phyloP scores from a whole-genome alignment of 495 filamentous ascomycete species.

The Darksidea phi region DNA sequence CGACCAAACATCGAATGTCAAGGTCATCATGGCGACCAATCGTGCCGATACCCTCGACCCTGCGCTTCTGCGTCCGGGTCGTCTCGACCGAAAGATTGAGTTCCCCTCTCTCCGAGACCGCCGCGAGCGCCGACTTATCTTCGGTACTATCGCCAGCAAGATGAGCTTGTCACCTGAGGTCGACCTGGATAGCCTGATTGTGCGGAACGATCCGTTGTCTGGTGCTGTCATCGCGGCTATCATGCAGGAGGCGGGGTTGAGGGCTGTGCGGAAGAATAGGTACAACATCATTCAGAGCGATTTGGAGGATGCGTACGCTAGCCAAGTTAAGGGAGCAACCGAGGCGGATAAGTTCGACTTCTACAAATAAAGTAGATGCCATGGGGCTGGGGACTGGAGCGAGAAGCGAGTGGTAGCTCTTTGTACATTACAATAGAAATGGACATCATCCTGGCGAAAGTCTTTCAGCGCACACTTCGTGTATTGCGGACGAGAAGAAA shows the following conservation, averaged over 20 bases:
- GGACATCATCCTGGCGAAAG: no score
- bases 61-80: slow-evolving; percentile 87
- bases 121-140: slow-evolving; percentile 91
- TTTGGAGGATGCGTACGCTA: slow-evolving; percentile 91
- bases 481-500: no score
- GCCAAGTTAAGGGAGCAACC: slow-evolving; percentile 85
- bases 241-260: slow-evolving; percentile 96
- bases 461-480: no score
- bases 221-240: slow-evolving; percentile 97
- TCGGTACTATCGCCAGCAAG: slow-evolving; percentile 90
- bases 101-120: slow-evolving; percentile 90
- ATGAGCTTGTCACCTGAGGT: slow-evolving; percentile 97
- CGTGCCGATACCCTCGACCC: slow-evolving; percentile 95
- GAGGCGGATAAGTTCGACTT: slow-evolving; percentile 79
- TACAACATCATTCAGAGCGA: slow-evolving; percentile 98
- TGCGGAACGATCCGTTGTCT: slow-evolving; percentile 90
- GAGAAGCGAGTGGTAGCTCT: background rate
- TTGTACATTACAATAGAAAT: no score
- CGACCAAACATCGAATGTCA: slow-evolving; percentile 97
- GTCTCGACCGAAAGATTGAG: slow-evolving; percentile 97
- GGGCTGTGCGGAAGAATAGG: slow-evolving; percentile 94
- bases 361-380: slow-evolving; percentile 47
- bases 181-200: slow-evolving; percentile 90
- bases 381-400: slow-evolving; percentile 2
- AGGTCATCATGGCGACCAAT: slow-evolving; percentile 99